Conservation (phyloP, 352 stramenopile genomes). For the Globisporangium okanoganense region DNA sequence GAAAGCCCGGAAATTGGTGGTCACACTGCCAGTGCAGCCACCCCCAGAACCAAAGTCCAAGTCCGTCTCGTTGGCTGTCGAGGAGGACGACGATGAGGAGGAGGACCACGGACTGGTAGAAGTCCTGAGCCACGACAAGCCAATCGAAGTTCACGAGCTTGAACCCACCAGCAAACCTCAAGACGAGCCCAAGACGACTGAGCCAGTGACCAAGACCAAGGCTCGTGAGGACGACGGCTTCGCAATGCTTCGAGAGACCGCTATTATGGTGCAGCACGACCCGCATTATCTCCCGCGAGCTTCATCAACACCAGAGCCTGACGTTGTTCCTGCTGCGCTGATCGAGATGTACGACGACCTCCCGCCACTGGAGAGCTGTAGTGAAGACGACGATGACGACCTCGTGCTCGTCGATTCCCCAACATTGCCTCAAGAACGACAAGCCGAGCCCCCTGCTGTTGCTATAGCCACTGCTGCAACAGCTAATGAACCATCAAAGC, state of each 20-base stretch:
- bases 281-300: conserved; percentile 32
- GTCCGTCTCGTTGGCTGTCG: conserved; percentile 27
- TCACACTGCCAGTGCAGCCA: conserved; percentile 78
- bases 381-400: conserved; percentile 31
- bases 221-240: conserved; percentile 39
- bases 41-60: conserved; percentile 27
- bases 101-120: conserved; percentile 3
- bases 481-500: neutral
- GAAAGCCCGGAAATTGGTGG: conserved; percentile 55
- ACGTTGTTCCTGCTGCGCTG: neutral
- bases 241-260: conserved; percentile 51
- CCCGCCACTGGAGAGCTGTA: conserved; percentile 53
- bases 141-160: neutral
- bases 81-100: conserved; percentile 37
- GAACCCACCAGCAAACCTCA: neutral
- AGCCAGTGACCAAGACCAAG: neutral
- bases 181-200: neutral
- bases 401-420: conserved; percentile 11
- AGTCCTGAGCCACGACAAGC: neutral
- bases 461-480: neutral
- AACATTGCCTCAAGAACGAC: neutral
- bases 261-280: conserved; percentile 67
- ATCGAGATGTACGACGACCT: conserved; percentile 34
- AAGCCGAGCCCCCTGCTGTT: neutral
- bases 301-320: neutral